Evolutionary conservation across 306 rosid genomes (phyloP), one percentile per base, ranked within the genome.

Genomic region (Cucurbita ficifolia): DNA sequence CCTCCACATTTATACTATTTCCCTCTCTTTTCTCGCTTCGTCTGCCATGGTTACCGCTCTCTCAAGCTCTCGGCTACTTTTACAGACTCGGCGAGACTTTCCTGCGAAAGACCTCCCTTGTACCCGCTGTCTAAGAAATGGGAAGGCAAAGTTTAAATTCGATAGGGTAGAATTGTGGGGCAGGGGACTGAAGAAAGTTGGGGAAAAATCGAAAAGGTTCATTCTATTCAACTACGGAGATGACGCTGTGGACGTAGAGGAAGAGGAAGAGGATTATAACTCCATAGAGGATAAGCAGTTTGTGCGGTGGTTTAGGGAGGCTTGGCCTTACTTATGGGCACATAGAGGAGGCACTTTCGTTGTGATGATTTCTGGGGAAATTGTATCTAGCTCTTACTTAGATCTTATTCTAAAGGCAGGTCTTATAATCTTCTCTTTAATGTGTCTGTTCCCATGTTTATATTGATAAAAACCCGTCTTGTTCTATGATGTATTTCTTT

Each of bases 271-370:
- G 52, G 80, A 77, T 77, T 82, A 77, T 72, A 82, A 83, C 60
- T 53, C 89, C 0, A 73, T 72, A 69, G 96, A 89, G 79, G 99
- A 91, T 75, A 85, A 87, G 85, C 91, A 80, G 79, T 90, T 91
- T 82, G 97, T 94, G 80, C 83, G 84, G 63, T 94, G 95, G 84
- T 87, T 94, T 58, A 89, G 97, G 2, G 98, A 90, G 82, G 97
- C 97, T 2, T 89, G 97, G 97, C 97, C 99, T 19, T 94, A 94
- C 74, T 78, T 94, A 60, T 85, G 91, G 90, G 96, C 96, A n/a
- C 83, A 83, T 79, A 84, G 94, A 64, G 96, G 96, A 10, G 82
- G 88, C 76, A 91, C 96, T 18, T 91, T 94, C 38, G 97, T 91
- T 76, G 83, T 87, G 16, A 78, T 91, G 14, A 84, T 94, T 83